Base-by-base conservation (phyloP, 108 stramenopile genomes). In the Fragilariopsis cylindrus region DNA sequence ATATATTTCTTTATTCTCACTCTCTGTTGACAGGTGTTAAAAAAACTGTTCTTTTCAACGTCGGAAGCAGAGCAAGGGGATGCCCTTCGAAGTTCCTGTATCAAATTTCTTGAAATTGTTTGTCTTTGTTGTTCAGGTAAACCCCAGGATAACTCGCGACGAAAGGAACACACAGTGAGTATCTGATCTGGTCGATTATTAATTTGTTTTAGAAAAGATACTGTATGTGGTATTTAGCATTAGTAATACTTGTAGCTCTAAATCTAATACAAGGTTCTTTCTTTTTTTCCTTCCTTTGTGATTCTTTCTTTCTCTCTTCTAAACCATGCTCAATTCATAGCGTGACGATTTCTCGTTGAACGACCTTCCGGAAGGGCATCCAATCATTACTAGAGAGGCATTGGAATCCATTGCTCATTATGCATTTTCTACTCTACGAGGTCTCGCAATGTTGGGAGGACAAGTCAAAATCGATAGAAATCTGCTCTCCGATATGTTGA, bases 101-200 rank as follows among this genome's bases (percentile, higher is more conserved):
- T 96, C 75, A 96, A 96, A 70, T 96, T 96, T 79, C 67, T 93
- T 56, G 95, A 96, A 79, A 96, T 91, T 74, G 88, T 96, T 15
- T 82, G 89, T 49, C 48, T 93, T 43, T 90, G 92, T 73, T 94
- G 93, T 75, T 94, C 93, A 21, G 79, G 76, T 19, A 89, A 87
- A 57, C 85, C 85, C 18, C 76, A 89, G 53, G 87, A 88, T 48
- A 73, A 74, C 39, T 67, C 78, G 48, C 73, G 81, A 68, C 79
- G 77, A 76, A 75, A 78, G 65, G 70, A 67, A 72, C 73, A 69
- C 47, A 77, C 68, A 39, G 72, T 81, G 82, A 77, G 85, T 46
- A 43, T 47, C 40, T 78, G 16, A 7, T 21, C 30, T 30, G 30
- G 30, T 15, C 2, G 52, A 12, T 53, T 52, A 52, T 58, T 60